Evolutionary conservation across 1,139 yeast species (phyloP).

Genomic region (Kazachstania sp.): DNA sequence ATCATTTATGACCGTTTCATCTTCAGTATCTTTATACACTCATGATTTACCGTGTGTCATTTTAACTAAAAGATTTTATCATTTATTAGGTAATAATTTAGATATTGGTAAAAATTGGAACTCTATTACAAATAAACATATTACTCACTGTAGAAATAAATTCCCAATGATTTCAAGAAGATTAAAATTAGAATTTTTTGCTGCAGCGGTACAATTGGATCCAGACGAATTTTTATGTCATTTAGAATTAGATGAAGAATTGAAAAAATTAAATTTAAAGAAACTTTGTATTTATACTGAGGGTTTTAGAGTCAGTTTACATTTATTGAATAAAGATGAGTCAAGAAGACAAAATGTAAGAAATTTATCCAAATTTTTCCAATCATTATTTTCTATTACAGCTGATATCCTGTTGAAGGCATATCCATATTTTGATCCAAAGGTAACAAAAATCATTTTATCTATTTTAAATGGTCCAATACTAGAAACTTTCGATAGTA

Average conservation of each 20-base stretch:
- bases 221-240: constrained; percentile 18
- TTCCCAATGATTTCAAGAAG: constrained; percentile 17
- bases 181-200: constrained; percentile 26
- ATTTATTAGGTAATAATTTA: constrained; percentile 17
- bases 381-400: constrained; percentile 18
- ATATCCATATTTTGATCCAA: constrained; percentile 23
- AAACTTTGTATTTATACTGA: constrained; percentile 24
- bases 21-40: constrained; percentile 22
- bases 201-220: constrained; percentile 23
- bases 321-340: constrained; percentile 18
- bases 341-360: constrained; percentile 16
- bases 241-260: constrained; percentile 16
- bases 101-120: constrained; percentile 20
- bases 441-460: constrained; percentile 19
- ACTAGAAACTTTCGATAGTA: constrained; percentile 13
- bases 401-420: constrained; percentile 24
- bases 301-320: constrained; percentile 27
- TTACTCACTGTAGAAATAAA: constrained; percentile 18
- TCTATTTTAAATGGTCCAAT: constrained; percentile 23
- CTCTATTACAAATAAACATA: constrained; percentile 13
- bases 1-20: constrained; percentile 21
- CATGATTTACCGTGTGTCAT: constrained; percentile 17
- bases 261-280: constrained; percentile 15
- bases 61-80: constrained; percentile 23
- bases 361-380: constrained; percentile 20